Conservation (phyloP, 2,329 filamentous ascomycete species). For the Hypoxylon sp. region DNA sequence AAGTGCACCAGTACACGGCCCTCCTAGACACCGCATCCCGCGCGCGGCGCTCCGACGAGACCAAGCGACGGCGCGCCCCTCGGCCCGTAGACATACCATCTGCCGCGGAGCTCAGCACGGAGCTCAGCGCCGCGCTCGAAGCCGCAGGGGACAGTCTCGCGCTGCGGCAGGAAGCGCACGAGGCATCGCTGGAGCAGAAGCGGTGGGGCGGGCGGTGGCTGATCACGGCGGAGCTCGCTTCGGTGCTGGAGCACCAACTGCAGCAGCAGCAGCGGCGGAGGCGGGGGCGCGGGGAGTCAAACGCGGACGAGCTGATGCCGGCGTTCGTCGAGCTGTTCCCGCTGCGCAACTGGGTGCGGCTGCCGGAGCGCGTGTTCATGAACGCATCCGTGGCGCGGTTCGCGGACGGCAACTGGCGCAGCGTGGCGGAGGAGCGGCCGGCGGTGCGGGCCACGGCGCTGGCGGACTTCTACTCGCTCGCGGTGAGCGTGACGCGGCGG, state of each 20-base stretch:
- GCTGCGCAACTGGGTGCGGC: slow-evolving; percentile 70
- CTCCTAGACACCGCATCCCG: slow-evolving; percentile 70
- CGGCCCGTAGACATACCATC: slow-evolving; percentile 74
- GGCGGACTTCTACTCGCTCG: slow-evolving; percentile 80
- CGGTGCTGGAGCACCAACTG: slow-evolving; percentile 44
- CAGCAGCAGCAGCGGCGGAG: slow-evolving; percentile 35
- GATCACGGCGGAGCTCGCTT: slow-evolving; percentile 63
- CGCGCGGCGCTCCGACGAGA: slow-evolving; percentile 56
- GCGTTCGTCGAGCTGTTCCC: slow-evolving; percentile 72
- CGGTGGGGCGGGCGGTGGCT: slow-evolving; percentile 77
- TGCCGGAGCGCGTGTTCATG: slow-evolving; percentile 82
- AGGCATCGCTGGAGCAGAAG: slow-evolving; percentile 71
- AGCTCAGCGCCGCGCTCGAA: slow-evolving; percentile 77
- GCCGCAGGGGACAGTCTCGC: slow-evolving; percentile 76
- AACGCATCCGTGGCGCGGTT: slow-evolving; percentile 67
- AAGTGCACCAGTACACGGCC: slow-evolving; percentile 79
- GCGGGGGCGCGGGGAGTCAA: slow-evolving; percentile 1
- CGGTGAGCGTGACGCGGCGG: slow-evolving; percentile 76
- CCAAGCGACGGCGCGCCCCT: slow-evolving; percentile 55
- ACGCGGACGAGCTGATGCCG: slow-evolving; percentile 53
- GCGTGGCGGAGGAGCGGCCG: slow-evolving; percentile 65
- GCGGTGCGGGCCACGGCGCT: slow-evolving; percentile 82
- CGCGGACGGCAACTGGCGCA: slow-evolving; percentile 77
- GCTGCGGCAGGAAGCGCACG: slow-evolving; percentile 73
- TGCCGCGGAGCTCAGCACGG: slow-evolving; percentile 78